These are phyloP conservation scores for Sesbania bispinosa DNA, from an alignment of 306 rosid genomes.

Conservation along the genomic window DNA sequence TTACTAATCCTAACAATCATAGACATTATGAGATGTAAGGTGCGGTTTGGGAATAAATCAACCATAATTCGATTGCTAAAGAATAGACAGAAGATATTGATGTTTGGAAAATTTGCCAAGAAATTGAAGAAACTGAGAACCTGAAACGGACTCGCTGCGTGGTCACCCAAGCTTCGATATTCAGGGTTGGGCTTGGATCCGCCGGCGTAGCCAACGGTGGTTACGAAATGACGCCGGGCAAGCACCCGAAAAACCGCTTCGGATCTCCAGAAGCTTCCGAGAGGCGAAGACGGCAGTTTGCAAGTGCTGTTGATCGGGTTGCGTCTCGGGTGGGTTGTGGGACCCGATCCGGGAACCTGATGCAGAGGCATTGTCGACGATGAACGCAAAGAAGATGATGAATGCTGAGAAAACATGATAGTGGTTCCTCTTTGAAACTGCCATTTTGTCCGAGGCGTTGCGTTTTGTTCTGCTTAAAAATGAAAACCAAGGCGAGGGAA, in stretches of 20 bases:
- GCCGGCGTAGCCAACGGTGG: conserved; percentile 85
- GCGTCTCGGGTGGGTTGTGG: conserved; percentile 30
- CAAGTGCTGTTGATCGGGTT: conserved; percentile 37
- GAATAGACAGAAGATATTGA: no score
- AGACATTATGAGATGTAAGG: neutral
- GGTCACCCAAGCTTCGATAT: conserved; percentile 78
- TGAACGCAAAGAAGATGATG: conserved; percentile 23
- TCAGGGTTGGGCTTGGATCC: conserved; percentile 82
- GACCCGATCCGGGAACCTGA: conserved; percentile 66
- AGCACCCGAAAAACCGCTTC: conserved; percentile 89
- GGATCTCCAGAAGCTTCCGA: conserved; percentile 97
- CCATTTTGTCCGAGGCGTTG: conserved; percentile 37
- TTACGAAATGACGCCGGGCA: conserved; percentile 74
- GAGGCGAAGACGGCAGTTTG: conserved; percentile 72
- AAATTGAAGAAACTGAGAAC: conserved; percentile 28
- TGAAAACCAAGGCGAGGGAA: neutral
- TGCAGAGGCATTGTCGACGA: conserved; percentile 33
- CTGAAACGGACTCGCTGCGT: conserved; percentile 88
- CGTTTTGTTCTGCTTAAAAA: neutral
- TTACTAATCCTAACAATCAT: neutral
- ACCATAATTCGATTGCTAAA: no score
- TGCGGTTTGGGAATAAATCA: neutral
- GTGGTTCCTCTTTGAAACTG: conserved; percentile 17
- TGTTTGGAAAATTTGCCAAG: neutral
- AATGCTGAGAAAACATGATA: conserved; percentile 6